phyloP scores from a whole-genome alignment of 192 early-diverging fungal genomes.

The Coemansia sp. region DNA sequence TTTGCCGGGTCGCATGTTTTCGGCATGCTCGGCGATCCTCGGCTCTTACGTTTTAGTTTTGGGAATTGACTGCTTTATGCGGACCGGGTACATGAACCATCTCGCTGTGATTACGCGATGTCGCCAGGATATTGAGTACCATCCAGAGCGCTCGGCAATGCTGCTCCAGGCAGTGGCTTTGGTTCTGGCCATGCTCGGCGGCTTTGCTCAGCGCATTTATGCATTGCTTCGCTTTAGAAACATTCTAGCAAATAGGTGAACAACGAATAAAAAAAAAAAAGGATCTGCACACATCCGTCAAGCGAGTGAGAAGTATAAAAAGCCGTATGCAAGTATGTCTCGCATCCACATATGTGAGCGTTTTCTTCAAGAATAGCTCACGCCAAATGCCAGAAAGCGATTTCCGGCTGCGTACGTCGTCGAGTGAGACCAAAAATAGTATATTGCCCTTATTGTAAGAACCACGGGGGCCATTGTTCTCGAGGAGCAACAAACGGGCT shows the following conservation, averaged over 20 bases:
- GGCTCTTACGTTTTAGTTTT: conserved; percentile 15
- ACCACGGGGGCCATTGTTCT: neutral
- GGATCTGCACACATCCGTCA: neutral
- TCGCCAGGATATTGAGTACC: neutral
- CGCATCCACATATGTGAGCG: neutral
- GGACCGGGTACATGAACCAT: conserved; percentile 7
- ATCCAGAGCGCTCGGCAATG: conserved; percentile 2
- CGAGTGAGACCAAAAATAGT: conserved; percentile 1
- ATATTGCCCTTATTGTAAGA: neutral
- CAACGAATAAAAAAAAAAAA: neutral
- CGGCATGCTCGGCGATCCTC: conserved; percentile 4
- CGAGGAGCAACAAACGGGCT: neutral
- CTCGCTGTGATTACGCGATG: neutral
- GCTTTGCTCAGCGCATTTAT: neutral
- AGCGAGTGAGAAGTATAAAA: neutral
- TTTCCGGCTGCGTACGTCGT: neutral
- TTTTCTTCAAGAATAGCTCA: neutral
- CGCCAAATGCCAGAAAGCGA: neutral
- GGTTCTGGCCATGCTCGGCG: conserved; percentile 3
- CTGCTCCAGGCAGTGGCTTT: conserved; percentile 10
- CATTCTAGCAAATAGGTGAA: neutral
- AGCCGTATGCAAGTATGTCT: neutral
- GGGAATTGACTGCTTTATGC: conserved; percentile 17
- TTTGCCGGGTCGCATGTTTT: neutral
- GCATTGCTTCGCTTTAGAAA: conserved; percentile 3